A percentile compares a stretch with the other conserved stretches of the same genome.
Evolutionary conservation across 768 basidiomycete species (phyloP).

Genomic region (Trametes sanguinea): DNA sequence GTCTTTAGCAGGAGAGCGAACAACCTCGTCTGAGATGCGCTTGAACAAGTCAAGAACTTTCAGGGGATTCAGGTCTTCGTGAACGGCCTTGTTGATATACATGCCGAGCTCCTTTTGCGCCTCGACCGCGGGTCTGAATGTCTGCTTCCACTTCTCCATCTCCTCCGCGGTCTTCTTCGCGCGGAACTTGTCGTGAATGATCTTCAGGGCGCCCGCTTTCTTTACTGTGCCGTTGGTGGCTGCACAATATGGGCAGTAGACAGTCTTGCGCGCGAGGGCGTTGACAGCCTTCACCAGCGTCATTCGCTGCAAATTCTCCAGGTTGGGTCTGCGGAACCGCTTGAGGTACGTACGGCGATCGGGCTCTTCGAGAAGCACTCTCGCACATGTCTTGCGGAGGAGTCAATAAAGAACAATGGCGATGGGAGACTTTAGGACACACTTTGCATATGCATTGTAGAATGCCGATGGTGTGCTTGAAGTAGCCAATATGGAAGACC

Average conservation of each 20-base stretch:
- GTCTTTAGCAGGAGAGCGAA: constrained; percentile 8
- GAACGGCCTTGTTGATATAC: constrained; percentile 83
- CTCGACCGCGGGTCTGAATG: constrained; percentile 79
- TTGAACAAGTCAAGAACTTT: constrained; percentile 92
- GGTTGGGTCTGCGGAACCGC: constrained; percentile 85
- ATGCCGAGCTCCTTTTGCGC: constrained; percentile 84
- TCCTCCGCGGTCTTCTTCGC: constrained; percentile 91
- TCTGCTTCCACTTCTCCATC: constrained; percentile 83
- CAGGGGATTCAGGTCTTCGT: constrained; percentile 93
- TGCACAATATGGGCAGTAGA: constrained; percentile 91
- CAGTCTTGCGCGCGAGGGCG: constrained; percentile 81
- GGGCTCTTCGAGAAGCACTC: constrained; percentile 84
- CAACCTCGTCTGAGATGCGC: constrained; percentile 88
- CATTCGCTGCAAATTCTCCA: constrained; percentile 92
- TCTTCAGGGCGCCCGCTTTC: constrained; percentile 92
- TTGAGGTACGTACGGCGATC: constrained; percentile 84
- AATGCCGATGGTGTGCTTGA: constrained; percentile 91
- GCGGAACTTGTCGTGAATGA: constrained; percentile 96
- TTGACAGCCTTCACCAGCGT: constrained; percentile 83
- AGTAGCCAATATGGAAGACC: constrained; percentile 98
- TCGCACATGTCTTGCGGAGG: constrained; percentile 74
- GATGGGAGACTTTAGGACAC: background rate
- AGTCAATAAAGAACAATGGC: background rate
- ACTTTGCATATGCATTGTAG: constrained; percentile 98
- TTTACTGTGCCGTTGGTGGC: constrained; percentile 95